Evolutionary conservation across 2,329 filamentous ascomycete genomes (phyloP).

Genomic region (Scedosporium apiospermum): DNA sequence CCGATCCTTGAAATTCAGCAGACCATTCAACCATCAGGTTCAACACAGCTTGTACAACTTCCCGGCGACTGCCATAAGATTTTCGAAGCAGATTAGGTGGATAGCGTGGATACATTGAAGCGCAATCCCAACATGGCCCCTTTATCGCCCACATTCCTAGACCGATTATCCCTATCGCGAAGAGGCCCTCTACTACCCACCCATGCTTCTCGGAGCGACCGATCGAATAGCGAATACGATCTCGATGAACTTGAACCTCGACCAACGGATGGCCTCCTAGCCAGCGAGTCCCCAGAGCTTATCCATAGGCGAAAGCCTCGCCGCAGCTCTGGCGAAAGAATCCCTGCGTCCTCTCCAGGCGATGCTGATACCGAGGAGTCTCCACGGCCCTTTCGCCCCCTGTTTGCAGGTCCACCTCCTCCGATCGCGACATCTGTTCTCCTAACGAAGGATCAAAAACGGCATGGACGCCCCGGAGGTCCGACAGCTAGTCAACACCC

Average conservation of each 20-base stretch:
- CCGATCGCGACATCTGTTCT: conserved; percentile 37
- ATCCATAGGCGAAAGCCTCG: neutral
- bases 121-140: conserved; percentile 8
- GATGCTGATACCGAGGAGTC: conserved; percentile 7
- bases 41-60: no score
- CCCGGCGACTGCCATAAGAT: neutral
- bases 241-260: conserved; percentile 29
- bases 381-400: conserved; percentile 7
- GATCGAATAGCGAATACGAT: conserved; percentile 18
- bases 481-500: neutral
- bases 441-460: conserved; percentile 12
- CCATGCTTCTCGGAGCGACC: conserved; percentile 13
- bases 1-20: no score
- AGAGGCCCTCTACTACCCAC: conserved; percentile 17
- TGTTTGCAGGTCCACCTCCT: conserved; percentile 41
- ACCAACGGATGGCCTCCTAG: conserved; percentile 10
- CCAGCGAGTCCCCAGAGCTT: neutral
- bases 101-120: neutral
- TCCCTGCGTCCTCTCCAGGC: conserved; percentile 1
- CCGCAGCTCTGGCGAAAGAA: conserved; percentile 6
- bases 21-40: no score
- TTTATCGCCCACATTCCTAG: conserved; percentile 10
- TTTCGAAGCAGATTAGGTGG: neutral
- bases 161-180: conserved; percentile 11
- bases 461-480: conserved; percentile 11